Base-by-base conservation (phyloP, 2,329 filamentous ascomycete species). In the Sodiomyces alkalinus region DNA sequence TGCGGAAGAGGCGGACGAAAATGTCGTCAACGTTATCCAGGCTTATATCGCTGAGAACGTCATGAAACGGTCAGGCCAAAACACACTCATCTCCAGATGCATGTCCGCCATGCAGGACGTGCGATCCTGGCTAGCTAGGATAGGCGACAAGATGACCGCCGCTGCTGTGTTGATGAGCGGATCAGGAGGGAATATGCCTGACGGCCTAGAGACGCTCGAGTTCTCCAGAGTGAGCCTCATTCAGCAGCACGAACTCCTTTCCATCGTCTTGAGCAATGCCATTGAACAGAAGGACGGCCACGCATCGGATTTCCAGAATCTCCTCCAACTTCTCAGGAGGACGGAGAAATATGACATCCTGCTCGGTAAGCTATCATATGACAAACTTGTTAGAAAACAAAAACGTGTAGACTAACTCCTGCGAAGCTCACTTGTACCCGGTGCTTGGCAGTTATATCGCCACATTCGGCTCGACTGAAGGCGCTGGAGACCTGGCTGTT, bases 211-310 rank as follows among this genome's bases (percentile, higher is more conserved):
- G 46, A 78, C 77, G 4, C 68, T 92, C 36, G 76, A 86, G 41
- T 80, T 81, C 43, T 81, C 92, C 42, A 73, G 78, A 24, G 60
- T 71, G 39, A 92, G 82, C 44, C 64, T 98, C 28, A 72, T 78
- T 14, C 76, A 82, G 44, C 87, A 98, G 50, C 92, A 98, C 47
- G 87, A 98, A 47, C 72, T 80, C 11, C 60, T 99, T 11, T 76
- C 78, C 9, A 68, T 83, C n/a, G 79, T 93, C 29, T 57, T 92
- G 28, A 75, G 74, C 35, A 74, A 80, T 35, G 68, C 90, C 30
- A 69, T 93, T 35, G 82, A 86, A 42, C 77, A 73, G 38, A 71
- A 74, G 30, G 76, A 80, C 41, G 76, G 75, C 3, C 69, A 67
- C 24, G 55, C 70, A 5, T 62, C 73, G 19, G 83, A 94, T 45